phyloP scores from a whole-genome alignment of 164 flowering plant genomes.

The Macadamia integrifolia region DNA sequence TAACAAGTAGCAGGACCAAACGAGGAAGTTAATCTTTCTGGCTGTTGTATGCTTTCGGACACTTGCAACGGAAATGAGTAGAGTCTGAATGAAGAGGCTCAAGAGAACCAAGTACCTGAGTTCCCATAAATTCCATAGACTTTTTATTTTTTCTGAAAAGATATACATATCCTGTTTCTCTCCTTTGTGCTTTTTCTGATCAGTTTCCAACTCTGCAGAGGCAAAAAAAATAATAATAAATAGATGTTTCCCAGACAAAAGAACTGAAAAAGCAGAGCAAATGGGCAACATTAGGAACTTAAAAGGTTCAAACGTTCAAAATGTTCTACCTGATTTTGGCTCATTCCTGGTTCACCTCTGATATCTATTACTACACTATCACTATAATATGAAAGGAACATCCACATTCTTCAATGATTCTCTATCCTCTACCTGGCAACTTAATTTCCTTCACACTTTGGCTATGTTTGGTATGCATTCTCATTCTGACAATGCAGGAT shows the following conservation, averaged over 20 bases:
- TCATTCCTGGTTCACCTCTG: too few species aligned
- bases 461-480: too few species aligned
- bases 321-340: too few species aligned
- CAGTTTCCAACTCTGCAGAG: neutral
- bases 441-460: too few species aligned
- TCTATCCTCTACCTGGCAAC: too few species aligned
- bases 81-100: neutral
- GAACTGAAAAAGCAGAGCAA: neutral
- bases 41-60: neutral
- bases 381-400: too few species aligned
- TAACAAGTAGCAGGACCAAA: constrained; percentile 21
- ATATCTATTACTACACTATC: too few species aligned
- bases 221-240: neutral
- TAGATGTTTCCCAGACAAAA: neutral
- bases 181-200: neutral
- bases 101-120: neutral
- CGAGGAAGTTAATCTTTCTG: neutral
- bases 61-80: neutral
- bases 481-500: too few species aligned
- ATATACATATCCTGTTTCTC: neutral
- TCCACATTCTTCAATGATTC: too few species aligned
- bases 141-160: neutral
- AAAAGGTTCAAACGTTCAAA: too few species aligned
- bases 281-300: too few species aligned
- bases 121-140: neutral